Percentiles rank a stretch among this genome's conserved stretches.
Evolutionary conservation across 2,329 filamentous ascomycete species (phyloP).

Genomic region (Dryadomyces quercus-mongolicae): DNA sequence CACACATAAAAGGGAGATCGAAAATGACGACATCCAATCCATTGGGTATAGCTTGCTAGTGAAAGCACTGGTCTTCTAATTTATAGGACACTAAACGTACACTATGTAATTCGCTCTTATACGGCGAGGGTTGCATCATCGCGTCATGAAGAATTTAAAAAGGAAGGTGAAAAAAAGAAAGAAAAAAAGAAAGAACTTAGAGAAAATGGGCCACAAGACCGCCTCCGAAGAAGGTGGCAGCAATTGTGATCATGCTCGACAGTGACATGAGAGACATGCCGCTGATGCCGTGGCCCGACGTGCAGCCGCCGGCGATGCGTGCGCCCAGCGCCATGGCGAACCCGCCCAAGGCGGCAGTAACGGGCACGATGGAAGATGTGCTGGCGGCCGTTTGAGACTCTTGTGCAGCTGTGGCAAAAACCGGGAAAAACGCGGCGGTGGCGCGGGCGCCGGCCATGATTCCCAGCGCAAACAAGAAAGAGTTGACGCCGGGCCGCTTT

Average conservation of each 20-base stretch:
- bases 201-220: conserved; percentile 3
- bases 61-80: too few species aligned
- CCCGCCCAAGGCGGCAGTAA: conserved; percentile 38
- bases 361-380: conserved; percentile 18
- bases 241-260: conserved; percentile 51
- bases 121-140: too few species aligned
- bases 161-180: too few species aligned
- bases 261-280: conserved; percentile 50
- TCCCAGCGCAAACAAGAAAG: conserved; percentile 10
- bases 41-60: too few species aligned
- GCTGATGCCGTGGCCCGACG: conserved; percentile 57
- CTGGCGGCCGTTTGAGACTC: not conserved
- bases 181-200: not conserved
- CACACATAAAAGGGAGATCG: too few species aligned
- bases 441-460: conserved; percentile 20
- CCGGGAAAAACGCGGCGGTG: not conserved
- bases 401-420: not conserved
- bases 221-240: conserved; percentile 43
- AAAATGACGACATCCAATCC: too few species aligned
- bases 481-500: conserved; percentile 16
- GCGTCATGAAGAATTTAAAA: too few species aligned
- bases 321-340: conserved; percentile 46
- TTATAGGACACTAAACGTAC: too few species aligned
- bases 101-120: too few species aligned
- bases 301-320: conserved; percentile 53